Conservation (phyloP, 306 rosid genomes). For the Cucurbita ficifolia region DNA sequence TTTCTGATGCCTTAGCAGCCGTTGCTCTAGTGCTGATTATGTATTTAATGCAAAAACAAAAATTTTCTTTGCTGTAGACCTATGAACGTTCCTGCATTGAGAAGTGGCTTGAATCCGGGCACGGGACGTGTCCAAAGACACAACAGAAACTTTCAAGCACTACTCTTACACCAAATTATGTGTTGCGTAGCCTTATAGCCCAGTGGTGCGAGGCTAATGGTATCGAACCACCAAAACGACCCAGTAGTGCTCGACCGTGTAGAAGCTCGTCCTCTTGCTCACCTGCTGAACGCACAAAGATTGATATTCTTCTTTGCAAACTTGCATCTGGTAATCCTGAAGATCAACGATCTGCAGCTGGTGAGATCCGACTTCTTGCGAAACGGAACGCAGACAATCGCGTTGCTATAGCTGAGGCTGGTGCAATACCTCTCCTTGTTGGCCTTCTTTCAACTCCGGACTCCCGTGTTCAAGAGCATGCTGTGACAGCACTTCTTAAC, state of each 20-base stretch:
- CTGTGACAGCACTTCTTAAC: conserved; percentile 92
- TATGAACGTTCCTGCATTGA: conserved; percentile 91
- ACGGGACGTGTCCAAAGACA: conserved; percentile 88
- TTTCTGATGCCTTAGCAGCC: background rate
- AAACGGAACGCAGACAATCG: conserved; percentile 96
- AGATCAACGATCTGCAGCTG: conserved; percentile 79
- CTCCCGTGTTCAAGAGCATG: conserved; percentile 94
- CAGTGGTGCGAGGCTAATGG: conserved; percentile 99
- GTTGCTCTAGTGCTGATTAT: background rate
- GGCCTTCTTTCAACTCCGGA: conserved; percentile 61
- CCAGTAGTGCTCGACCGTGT: conserved; percentile 41
- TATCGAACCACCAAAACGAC: conserved; percentile 82
- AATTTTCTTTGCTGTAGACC: conserved; percentile 41
- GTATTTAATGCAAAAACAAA: background rate
- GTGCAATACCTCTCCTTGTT: conserved; percentile 87
- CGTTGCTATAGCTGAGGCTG: conserved; percentile 96
- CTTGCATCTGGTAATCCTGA: conserved; percentile 55
- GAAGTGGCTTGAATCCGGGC: conserved; percentile 87
- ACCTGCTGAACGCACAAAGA: conserved; percentile 62
- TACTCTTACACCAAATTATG: conserved; percentile 85
- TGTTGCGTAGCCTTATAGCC: conserved; percentile 78
- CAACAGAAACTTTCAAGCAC: conserved; percentile 62
- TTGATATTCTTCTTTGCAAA: conserved; percentile 53
- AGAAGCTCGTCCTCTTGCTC: conserved; percentile 59
- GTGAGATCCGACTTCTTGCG: conserved; percentile 95